A percentile compares a stretch with the other conserved stretches of the same genome.
phyloP scores from a whole-genome alignment of 345 rosid species.

The Fremontodendron californicum region DNA sequence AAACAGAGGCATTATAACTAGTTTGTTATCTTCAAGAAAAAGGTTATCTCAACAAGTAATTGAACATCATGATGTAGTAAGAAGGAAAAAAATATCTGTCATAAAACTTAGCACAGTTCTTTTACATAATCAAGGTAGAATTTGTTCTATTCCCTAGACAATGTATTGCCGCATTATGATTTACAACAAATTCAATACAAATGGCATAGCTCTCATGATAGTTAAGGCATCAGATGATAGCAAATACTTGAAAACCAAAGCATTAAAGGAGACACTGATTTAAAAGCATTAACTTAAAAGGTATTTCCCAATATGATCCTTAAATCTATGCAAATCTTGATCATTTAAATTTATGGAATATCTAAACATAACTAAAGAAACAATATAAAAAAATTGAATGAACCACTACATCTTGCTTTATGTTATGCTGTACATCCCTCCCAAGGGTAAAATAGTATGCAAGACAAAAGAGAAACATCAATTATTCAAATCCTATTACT shows the following conservation, averaged over 20 bases:
- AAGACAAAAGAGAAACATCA: background rate
- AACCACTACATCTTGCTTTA: background rate
- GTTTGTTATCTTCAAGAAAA: conserved; percentile 6
- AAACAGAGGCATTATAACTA: background rate
- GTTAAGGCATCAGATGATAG: background rate
- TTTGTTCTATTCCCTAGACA: background rate
- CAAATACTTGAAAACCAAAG: background rate
- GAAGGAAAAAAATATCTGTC: background rate
- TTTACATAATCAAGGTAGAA: background rate
- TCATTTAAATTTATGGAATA: background rate
- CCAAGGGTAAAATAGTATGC: background rate
- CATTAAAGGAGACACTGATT: background rate
- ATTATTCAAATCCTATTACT: background rate
- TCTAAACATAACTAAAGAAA: background rate
- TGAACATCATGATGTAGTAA: background rate
- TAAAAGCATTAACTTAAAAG: background rate
- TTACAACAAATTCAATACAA: background rate
- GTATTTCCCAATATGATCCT: background rate
- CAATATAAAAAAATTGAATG: background rate
- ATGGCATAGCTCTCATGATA: background rate
- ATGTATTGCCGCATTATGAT: background rate
- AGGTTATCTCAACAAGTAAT: background rate
- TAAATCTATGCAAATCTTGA: background rate
- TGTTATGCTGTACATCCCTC: background rate
- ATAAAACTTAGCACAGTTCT: background rate